Conservation (phyloP, 768 basidiomycete species). For the Trametes cubensis region DNA sequence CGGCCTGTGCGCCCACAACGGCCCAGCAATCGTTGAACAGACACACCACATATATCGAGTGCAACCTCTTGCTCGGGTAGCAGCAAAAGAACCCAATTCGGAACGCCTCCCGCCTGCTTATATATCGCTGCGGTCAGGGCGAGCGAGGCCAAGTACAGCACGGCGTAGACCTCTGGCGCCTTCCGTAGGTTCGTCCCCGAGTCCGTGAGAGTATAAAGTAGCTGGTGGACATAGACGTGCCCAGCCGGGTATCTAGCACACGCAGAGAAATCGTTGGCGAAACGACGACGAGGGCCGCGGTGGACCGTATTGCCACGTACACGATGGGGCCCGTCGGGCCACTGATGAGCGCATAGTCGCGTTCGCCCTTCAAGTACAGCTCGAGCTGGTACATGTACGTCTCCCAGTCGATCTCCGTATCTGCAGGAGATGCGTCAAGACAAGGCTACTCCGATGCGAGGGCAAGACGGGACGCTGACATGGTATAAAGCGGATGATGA, state of each 20-base stretch:
- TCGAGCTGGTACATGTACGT: conserved; percentile 93
- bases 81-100: conserved; percentile 73
- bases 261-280: neutral
- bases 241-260: conserved; percentile 87
- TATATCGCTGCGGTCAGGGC: conserved; percentile 72
- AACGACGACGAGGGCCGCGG: neutral
- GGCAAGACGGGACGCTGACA: conserved; percentile 59
- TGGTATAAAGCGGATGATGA: conserved; percentile 79
- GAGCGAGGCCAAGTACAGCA: conserved; percentile 71
- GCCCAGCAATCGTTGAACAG: conserved; percentile 97
- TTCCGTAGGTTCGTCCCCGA: conserved; percentile 58
- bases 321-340: conserved; percentile 95
- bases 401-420: conserved; percentile 98
- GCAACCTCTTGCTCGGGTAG: conserved; percentile 92
- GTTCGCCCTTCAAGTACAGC: conserved; percentile 77
- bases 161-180: conserved; percentile 80
- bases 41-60: conserved; percentile 89
- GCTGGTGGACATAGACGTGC: conserved; percentile 80
- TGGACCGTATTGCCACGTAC: conserved; percentile 46
- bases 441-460: neutral
- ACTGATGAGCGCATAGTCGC: conserved; percentile 76
- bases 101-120: conserved; percentile 54
- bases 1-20: conserved; percentile 61
- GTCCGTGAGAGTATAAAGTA: conserved; percentile 66
- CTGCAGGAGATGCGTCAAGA: conserved; percentile 45